Evolutionary conservation across 108 stramenopile genomes (phyloP).

Genomic region (Pseudonitzschia pungens): DNA sequence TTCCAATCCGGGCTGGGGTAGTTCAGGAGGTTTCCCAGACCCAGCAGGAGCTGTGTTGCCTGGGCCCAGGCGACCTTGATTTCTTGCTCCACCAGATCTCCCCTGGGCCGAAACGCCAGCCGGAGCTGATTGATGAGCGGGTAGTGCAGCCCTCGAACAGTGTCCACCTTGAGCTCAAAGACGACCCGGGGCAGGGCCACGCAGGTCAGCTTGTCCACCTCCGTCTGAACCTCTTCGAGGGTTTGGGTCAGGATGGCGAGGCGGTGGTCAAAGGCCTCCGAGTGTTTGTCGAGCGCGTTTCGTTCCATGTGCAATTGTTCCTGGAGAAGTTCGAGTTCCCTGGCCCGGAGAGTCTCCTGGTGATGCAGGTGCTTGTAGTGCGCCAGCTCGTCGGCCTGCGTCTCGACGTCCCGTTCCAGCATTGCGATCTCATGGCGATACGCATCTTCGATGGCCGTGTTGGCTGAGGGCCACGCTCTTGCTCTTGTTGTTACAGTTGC

Average conservation of each 20-base stretch:
- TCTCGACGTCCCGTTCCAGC: constrained; percentile 29
- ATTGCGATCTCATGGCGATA: constrained; percentile 41
- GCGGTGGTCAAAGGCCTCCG: constrained; percentile 32
- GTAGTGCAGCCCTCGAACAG: constrained; percentile 48
- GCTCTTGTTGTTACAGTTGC: not conserved
- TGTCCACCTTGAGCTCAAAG: constrained; percentile 52
- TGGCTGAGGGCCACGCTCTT: not conserved
- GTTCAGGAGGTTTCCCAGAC: constrained; percentile 38
- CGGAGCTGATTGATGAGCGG: constrained; percentile 63
- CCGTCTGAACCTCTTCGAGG: constrained; percentile 18
- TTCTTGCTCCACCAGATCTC: constrained; percentile 40
- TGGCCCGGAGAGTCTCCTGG: constrained; percentile 30
- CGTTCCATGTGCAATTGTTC: constrained; percentile 26
- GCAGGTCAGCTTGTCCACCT: constrained; percentile 36
- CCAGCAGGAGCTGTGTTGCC: constrained; percentile 56
- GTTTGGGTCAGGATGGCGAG: constrained; percentile 18
- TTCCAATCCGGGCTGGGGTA: constrained; percentile 52
- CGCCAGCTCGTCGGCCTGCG: constrained; percentile 32
- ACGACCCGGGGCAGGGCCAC: constrained; percentile 38
- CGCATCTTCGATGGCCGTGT: constrained; percentile 16
- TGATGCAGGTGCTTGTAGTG: constrained; percentile 29
- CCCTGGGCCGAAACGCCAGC: constrained; percentile 57
- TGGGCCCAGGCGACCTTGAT: constrained; percentile 54
- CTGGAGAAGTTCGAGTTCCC: constrained; percentile 33
- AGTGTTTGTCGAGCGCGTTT: constrained; percentile 43